phyloP scores from a whole-genome alignment of 1,139 yeast species.

The Nakaseomyces sp. region DNA sequence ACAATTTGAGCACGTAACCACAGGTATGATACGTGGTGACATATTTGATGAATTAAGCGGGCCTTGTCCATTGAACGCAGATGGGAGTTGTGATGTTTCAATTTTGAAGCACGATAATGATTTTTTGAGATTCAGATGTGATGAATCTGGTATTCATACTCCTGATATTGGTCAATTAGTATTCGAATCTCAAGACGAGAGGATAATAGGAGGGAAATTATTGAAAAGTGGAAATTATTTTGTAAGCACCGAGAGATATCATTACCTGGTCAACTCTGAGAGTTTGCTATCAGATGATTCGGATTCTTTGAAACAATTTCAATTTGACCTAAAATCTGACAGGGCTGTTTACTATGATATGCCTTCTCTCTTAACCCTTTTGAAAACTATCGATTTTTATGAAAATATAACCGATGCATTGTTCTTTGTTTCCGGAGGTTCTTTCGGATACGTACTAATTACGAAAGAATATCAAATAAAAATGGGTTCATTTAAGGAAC shows the following conservation, averaged over 20 bases:
- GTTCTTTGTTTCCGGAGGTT: neutral
- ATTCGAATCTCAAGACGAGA: neutral
- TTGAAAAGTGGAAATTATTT: neutral
- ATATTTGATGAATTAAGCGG: neutral
- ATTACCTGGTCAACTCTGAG: neutral
- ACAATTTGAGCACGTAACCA: conserved; percentile 1
- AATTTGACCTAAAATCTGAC: neutral
- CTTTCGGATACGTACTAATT: neutral
- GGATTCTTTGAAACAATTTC: neutral
- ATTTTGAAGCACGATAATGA: neutral
- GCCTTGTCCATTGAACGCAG: conserved; percentile 1
- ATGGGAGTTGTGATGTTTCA: neutral
- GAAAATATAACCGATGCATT: neutral
- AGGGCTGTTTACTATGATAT: neutral
- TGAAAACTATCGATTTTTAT: neutral
- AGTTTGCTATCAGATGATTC: neutral
- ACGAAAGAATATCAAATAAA: neutral
- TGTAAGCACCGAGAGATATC: neutral
- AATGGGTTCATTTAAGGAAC: neutral
- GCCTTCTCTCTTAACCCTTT: neutral
- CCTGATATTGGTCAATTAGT: neutral
- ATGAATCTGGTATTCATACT: neutral
- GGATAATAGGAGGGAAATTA: neutral
- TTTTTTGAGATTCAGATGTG: neutral
- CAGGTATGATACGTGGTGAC: neutral